Percentiles rank a stretch among this genome's conserved stretches.
Evolutionary conservation across 306 rosid genomes (phyloP).

Genomic region (Coriaria nepalensis): DNA sequence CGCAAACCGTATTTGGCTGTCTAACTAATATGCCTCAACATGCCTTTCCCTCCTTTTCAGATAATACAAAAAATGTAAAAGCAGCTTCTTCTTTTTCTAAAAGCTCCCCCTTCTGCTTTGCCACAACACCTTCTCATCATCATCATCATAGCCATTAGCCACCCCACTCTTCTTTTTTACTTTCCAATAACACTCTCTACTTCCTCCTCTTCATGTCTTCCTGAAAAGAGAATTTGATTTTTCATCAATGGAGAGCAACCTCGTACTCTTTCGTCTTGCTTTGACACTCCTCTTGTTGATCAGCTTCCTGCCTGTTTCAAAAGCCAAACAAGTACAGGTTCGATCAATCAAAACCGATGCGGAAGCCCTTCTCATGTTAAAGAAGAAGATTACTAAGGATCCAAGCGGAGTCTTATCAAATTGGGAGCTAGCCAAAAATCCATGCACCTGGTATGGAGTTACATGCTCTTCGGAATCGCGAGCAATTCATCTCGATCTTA

Average conservation of each 20-base stretch:
- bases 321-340: slow-evolving; percentile 24
- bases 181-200: slow-evolving; percentile 12
- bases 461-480: slow-evolving; percentile 49
- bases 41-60: slow-evolving; percentile 35
- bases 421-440: slow-evolving; percentile 44
- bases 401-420: slow-evolving; percentile 44
- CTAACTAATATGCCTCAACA: slow-evolving; percentile 32
- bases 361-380: slow-evolving; percentile 55
- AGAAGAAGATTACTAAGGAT: slow-evolving; percentile 52
- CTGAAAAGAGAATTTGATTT: slow-evolving; percentile 11
- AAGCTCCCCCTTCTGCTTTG: slow-evolving; percentile 29
- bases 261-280: slow-evolving; percentile 25
- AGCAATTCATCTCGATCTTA: slow-evolving; percentile 56
- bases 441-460: slow-evolving; percentile 79
- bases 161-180: slow-evolving; percentile 20
- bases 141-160: slow-evolving; percentile 24
- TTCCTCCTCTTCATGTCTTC: slow-evolving; percentile 5
- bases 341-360: slow-evolving; percentile 57
- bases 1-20: slow-evolving; percentile 18
- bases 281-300: slow-evolving; percentile 22
- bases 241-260: slow-evolving; percentile 57
- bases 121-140: slow-evolving; percentile 53
- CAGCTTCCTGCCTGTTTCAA: slow-evolving; percentile 20
- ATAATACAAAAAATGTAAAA: slow-evolving; percentile 16
- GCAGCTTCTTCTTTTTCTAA: slow-evolving; percentile 51